Evolutionary conservation across 805 yeast genomes (phyloP), one percentile per base, ranked within the genome.

Genomic region (Ogataea minuta): DNA sequence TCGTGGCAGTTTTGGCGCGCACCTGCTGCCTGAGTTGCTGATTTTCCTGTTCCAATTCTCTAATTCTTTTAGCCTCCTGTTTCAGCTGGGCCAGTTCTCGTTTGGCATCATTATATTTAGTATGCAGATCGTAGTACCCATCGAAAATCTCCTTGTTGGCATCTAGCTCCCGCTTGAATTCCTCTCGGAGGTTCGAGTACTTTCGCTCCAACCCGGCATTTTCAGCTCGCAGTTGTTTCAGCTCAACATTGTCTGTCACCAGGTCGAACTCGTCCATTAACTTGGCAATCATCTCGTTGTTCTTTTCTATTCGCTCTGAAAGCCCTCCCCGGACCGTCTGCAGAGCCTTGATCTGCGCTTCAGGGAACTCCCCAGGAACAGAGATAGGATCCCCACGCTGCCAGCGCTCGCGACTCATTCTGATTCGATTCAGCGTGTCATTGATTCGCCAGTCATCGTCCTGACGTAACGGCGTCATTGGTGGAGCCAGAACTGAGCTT

Each of bases 71-170:
- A 14, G 26, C 17, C 34, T 37, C 43, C 19, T 38, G 23, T 7
- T 30, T 31, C 11, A 15, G 15, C 23, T 19, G 29, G 9, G 23
- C 36, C 10, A 36, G 25, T 25, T 28, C 30, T 6, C 19, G 14
- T 15, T 36, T 42, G 21, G 47, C 23, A 15, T 44, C 41, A 14
- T 39, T 45, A 30, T 47, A 52, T 20, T 50, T 50, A n/a, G 24
- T 23, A 20, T 51, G 37, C 17, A 57, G 38, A 23, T 51, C 56
- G 30, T 44, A 54, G 33, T 57, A 57, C 23, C 57, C 56, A 6
- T 48, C 47, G 31, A 49, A 57, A 2, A 57, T 52, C 37, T 51
- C 52, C 19, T 47, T 45, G 38, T 54, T 54, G 4, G 54, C 41
- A 12, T 42, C 43, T 28, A 53, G 45, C 16, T 55, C 52, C 6